These are phyloP conservation scores for Moniliella sp. DNA, from an alignment of 1,284 basidiomycete species.

Conservation along the genomic window DNA sequence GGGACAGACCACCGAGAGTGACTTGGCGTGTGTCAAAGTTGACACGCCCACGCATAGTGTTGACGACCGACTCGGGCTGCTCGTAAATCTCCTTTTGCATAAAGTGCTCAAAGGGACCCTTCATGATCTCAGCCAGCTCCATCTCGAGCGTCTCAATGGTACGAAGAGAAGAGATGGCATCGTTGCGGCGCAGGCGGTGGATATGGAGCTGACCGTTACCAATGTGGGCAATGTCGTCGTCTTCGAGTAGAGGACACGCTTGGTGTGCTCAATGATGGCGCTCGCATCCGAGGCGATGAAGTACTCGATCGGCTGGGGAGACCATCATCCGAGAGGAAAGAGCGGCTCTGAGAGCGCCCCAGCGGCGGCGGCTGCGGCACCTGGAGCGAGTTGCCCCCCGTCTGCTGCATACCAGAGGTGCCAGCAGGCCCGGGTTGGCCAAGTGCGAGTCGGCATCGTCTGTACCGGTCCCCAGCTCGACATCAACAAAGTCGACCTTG, in stretches of 20 bases:
- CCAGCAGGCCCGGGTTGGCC: conserved; percentile 37
- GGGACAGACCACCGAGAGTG: conserved; percentile 75
- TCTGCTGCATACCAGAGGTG: conserved; percentile 41
- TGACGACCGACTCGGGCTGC: conserved; percentile 96
- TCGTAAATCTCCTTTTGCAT: conserved; percentile 99
- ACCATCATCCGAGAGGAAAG: conserved; percentile 94
- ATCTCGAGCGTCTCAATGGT: conserved; percentile 96
- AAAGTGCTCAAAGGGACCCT: conserved; percentile 97
- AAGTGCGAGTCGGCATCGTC: conserved; percentile 5
- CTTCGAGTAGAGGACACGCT: conserved; percentile 93
- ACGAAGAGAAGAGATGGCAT: conserved; percentile 54
- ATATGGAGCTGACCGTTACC: conserved; percentile 92
- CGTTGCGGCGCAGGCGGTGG: conserved; percentile 80
- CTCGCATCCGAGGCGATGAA: conserved; percentile 93
- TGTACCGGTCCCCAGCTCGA: conserved; percentile 42
- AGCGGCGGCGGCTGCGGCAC: conserved; percentile 43
- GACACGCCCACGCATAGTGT: conserved; percentile 99
- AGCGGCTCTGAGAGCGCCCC: conserved; percentile 48
- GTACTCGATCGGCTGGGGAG: conserved; percentile 98
- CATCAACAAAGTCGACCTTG: conserved; percentile 98
- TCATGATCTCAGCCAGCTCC: conserved; percentile 98
- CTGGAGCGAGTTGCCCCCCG: conserved; percentile 19
- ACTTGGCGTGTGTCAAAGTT: conserved; percentile 86
- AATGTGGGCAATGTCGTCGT: conserved; percentile 96
- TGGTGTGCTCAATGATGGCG: conserved; percentile 94